These are phyloP conservation scores for Cydonia oblonga DNA, from an alignment of 331 rosid species.

Conservation along the genomic window DNA sequence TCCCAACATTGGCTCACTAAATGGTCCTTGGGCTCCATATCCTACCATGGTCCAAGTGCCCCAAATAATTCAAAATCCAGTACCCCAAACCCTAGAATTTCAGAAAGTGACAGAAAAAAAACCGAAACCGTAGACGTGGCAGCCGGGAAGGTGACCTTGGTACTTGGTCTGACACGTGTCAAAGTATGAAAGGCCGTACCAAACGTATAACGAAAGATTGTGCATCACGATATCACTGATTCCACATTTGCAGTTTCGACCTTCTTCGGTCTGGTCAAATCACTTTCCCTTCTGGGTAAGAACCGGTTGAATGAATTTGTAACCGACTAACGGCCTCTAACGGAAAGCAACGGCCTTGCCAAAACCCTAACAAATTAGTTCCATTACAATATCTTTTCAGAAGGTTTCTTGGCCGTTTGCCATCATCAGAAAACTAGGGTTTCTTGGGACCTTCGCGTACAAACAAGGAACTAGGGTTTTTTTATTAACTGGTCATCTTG, in stretches of 20 bases:
- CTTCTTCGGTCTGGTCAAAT: neutral
- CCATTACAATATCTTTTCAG: neutral
- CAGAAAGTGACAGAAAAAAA: neutral
- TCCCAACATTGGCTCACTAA: neutral
- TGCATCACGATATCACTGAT: neutral
- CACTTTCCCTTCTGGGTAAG: neutral
- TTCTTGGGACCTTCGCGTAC: neutral
- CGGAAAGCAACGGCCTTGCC: neutral
- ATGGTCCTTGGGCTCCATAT: neutral
- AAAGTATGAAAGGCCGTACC: neutral
- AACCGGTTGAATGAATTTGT: neutral
- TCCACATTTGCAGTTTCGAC: neutral
- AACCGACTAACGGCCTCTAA: neutral
- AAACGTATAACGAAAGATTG: neutral
- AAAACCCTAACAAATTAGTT: neutral
- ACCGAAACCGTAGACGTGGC: slow-evolving; percentile 6
- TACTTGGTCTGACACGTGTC: neutral
- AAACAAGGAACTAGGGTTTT: neutral
- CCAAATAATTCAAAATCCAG: neutral
- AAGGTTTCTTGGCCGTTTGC: neutral
- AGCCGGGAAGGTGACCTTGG: neutral
- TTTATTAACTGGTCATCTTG: neutral
- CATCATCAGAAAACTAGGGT: neutral
- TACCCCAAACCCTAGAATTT: neutral
- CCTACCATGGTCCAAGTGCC: neutral